A percentile compares a stretch with the other conserved stretches of the same genome.
Conservation (phyloP, 2,329 filamentous ascomycete genomes). For the Rosellinia necatrix region DNA sequence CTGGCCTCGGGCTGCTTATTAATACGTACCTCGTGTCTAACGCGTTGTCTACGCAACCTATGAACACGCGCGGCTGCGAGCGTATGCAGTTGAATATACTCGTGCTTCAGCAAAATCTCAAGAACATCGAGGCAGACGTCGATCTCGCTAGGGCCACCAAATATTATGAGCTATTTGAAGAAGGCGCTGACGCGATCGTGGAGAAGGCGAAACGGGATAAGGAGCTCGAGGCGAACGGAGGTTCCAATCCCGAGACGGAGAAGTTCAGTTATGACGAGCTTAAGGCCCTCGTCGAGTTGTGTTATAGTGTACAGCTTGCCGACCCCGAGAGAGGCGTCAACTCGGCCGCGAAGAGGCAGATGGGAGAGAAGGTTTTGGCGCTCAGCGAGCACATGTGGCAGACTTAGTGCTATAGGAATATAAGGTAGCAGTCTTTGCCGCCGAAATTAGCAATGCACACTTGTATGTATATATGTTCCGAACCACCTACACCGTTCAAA, state of each 20-base stretch:
- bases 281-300: slow-evolving; percentile 68
- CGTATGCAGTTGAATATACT: slow-evolving; percentile 92
- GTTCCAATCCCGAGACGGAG: slow-evolving; percentile 45
- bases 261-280: slow-evolving; percentile 69
- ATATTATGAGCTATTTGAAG: slow-evolving; percentile 72
- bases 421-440: no score
- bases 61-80: slow-evolving; percentile 84
- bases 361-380: slow-evolving; percentile 71
- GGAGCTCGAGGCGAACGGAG: slow-evolving; percentile 40
- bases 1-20: slow-evolving; percentile 76
- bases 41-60: slow-evolving; percentile 71
- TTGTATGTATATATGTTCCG: no score
- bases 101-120: slow-evolving; percentile 94
- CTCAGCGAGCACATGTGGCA: slow-evolving; percentile 77
- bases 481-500: no score
- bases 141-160: slow-evolving; percentile 65
- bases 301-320: slow-evolving; percentile 68
- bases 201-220: slow-evolving; percentile 60
- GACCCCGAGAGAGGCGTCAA: slow-evolving; percentile 71
- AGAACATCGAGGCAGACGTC: slow-evolving; percentile 80
- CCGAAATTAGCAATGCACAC: no score
- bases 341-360: slow-evolving; percentile 67
- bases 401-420: slow-evolving; percentile 43
- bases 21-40: slow-evolving; percentile 79
- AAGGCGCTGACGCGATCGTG: slow-evolving; percentile 68